Conservation (phyloP, 2,329 filamentous ascomycete genomes). For the Phyllosticta citriasiana region DNA sequence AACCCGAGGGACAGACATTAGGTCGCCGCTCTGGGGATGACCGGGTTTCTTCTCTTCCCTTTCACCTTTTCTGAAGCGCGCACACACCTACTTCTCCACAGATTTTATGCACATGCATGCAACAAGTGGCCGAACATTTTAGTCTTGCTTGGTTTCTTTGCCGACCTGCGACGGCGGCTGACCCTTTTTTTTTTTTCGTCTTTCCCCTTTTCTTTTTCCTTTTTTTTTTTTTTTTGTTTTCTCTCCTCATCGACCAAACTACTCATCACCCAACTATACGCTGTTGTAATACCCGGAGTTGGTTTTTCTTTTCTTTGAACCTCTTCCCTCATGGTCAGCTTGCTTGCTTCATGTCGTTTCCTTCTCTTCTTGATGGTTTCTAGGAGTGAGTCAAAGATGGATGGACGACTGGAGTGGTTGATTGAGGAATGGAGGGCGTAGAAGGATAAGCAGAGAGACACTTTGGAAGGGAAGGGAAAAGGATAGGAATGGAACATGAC, state of each 20-base stretch:
- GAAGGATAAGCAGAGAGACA: background rate
- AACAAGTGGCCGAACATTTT: background rate
- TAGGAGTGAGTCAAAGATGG: background rate
- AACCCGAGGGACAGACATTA: background rate
- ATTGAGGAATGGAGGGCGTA: too few relatives aligned
- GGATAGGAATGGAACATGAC: background rate
- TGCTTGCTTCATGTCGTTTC: background rate
- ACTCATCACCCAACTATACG: background rate
- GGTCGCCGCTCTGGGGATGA: background rate
- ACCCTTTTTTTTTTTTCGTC: background rate
- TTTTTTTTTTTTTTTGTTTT: background rate
- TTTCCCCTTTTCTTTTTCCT: too few relatives aligned
- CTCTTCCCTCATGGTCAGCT: background rate
- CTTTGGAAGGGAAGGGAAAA: background rate
- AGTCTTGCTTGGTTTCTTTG: background rate
- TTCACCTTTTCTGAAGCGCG: background rate
- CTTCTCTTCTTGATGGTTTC: background rate
- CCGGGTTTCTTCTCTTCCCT: background rate
- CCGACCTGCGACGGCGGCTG: background rate
- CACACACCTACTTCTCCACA: background rate
- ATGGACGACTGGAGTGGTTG: background rate
- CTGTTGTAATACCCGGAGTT: slow-evolving; percentile 9
- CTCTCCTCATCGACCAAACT: background rate
- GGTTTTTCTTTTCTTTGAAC: background rate
- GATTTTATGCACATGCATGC: background rate